Evolutionary conservation across 192 early-diverging fungal genomes (phyloP).

Genomic region (Gryganskiella cystojenkinii): DNA sequence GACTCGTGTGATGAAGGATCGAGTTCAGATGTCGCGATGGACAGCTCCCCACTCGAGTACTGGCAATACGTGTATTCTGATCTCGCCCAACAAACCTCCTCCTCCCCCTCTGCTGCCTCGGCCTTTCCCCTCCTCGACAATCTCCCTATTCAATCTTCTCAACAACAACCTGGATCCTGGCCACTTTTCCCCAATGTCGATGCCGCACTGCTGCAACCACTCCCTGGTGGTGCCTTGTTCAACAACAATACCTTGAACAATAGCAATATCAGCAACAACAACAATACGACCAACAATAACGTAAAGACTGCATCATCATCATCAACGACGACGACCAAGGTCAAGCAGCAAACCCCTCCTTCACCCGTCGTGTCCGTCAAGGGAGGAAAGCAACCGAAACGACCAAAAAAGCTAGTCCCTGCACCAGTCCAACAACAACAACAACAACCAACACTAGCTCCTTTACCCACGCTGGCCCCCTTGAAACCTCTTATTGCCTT

Average conservation of each 20-base stretch:
- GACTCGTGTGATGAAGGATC: conserved; percentile 49
- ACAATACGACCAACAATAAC: too few species aligned
- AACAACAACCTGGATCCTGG: conserved; percentile 44
- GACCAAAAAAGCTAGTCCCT: conserved; percentile 32
- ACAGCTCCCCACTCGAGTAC: conserved; percentile 38
- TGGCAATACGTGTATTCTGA: conserved; percentile 52
- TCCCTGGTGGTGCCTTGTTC: conserved; percentile 3
- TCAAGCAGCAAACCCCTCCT: conserved; percentile 15
- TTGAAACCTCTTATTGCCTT: conserved; percentile 44
- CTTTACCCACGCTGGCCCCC: conserved; percentile 38
- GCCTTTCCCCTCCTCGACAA: background rate
- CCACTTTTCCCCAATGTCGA: conserved; percentile 23
- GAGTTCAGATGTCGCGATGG: conserved; percentile 32
- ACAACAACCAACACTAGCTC: background rate
- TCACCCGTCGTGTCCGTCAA: conserved; percentile 32
- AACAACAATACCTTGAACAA: background rate
- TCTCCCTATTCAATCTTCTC: conserved; percentile 1
- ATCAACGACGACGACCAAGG: too few species aligned
- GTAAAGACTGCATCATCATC: too few species aligned
- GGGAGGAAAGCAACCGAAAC: conserved; percentile 26
- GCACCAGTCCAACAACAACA: conserved; percentile 22
- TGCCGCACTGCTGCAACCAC: conserved; percentile 10
- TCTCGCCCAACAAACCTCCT: conserved; percentile 2
- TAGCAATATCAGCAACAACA: conserved; percentile 3
- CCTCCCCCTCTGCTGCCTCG: conserved; percentile 4